A percentile compares a stretch with the other conserved stretches of the same genome.
Conservation (phyloP, 305 asterid genomes). For the Fraxinus platypoda region DNA sequence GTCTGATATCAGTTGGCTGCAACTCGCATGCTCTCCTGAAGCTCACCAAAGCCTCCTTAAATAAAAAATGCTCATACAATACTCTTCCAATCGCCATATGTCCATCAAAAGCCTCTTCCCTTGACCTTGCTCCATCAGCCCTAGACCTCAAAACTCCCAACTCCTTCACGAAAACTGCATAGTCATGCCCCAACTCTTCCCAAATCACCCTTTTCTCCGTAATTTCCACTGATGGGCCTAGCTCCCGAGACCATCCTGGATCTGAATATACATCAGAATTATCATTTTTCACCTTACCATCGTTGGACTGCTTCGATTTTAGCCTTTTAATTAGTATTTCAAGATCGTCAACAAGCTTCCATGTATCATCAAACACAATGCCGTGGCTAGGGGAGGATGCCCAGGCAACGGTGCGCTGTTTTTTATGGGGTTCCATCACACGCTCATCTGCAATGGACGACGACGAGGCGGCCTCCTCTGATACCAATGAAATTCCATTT, state of each 20-base stretch:
- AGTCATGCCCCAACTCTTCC: conserved; percentile 76
- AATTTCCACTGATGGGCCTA: conserved; percentile 63
- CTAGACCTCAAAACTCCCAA: conserved; percentile 81
- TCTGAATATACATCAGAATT: conserved; percentile 78
- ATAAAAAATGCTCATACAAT: conserved; percentile 69
- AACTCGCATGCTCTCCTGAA: conserved; percentile 92
- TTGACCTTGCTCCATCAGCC: conserved; percentile 83
- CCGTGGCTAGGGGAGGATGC: conserved; percentile 95
- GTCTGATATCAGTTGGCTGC: conserved; percentile 86
- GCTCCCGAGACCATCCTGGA: conserved; percentile 91
- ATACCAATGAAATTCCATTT: conserved; percentile 47
- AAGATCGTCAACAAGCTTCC: conserved; percentile 92
- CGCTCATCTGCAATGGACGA: conserved; percentile 74
- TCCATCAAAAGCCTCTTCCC: conserved; percentile 96
- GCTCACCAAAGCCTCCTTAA: conserved; percentile 85
- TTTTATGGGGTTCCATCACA: conserved; percentile 80
- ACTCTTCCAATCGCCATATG: conserved; percentile 92
- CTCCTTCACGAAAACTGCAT: conserved; percentile 71
- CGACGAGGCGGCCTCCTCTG: conserved; percentile 71
- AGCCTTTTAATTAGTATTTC: conserved; percentile 71
- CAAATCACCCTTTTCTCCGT: conserved; percentile 69
- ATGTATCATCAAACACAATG: conserved; percentile 89
- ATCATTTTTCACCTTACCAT: conserved; percentile 75
- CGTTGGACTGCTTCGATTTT: conserved; percentile 62
- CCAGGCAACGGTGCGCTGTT: conserved; percentile 89